phyloP scores from a whole-genome alignment of 192 early-diverging fungal species.

The Backusella parvicylindrica region DNA sequence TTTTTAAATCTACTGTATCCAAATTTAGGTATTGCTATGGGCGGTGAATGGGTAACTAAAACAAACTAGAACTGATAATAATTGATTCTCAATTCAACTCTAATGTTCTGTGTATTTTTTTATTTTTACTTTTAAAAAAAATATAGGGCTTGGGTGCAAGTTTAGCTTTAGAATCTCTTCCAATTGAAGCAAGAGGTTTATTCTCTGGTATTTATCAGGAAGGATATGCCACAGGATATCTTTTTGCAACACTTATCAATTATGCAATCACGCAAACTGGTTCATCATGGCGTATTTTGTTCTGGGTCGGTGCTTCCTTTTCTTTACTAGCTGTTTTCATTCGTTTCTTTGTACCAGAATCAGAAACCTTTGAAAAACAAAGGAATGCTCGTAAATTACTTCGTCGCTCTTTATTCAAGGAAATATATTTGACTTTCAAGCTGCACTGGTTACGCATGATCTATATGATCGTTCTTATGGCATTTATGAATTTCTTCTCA shows the following conservation, averaged over 20 bases:
- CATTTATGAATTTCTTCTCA: slow-evolving; percentile 65
- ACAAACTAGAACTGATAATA: background rate
- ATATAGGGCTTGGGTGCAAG: slow-evolving; percentile 67
- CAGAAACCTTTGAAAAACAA: slow-evolving; percentile 45
- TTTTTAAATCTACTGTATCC: background rate
- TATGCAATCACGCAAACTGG: slow-evolving; percentile 48
- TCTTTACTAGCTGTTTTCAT: slow-evolving; percentile 58
- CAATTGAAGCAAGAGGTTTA: slow-evolving; percentile 62
- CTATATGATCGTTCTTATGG: slow-evolving; percentile 57
- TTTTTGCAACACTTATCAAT: slow-evolving; percentile 63
- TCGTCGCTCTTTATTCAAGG: slow-evolving; percentile 14
- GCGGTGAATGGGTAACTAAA: slow-evolving; percentile 30
- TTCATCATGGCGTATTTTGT: slow-evolving; percentile 62
- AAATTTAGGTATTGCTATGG: slow-evolving; percentile 53
- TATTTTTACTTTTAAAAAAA: no score
- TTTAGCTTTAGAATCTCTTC: slow-evolving; percentile 71
- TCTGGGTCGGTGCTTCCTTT: slow-evolving; percentile 61
- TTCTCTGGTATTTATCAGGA: slow-evolving; percentile 72
- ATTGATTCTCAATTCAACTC: slow-evolving; percentile 17
- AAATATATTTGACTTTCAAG: slow-evolving; percentile 30
- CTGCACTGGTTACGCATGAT: slow-evolving; percentile 50
- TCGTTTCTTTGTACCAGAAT: slow-evolving; percentile 63
- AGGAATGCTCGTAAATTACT: slow-evolving; percentile 27
- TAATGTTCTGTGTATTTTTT: background rate
- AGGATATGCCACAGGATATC: slow-evolving; percentile 66